Evolutionary conservation across 805 yeast species (phyloP), one percentile per base, ranked within the genome.

Genomic region (Nakazawaea ernobii): DNA sequence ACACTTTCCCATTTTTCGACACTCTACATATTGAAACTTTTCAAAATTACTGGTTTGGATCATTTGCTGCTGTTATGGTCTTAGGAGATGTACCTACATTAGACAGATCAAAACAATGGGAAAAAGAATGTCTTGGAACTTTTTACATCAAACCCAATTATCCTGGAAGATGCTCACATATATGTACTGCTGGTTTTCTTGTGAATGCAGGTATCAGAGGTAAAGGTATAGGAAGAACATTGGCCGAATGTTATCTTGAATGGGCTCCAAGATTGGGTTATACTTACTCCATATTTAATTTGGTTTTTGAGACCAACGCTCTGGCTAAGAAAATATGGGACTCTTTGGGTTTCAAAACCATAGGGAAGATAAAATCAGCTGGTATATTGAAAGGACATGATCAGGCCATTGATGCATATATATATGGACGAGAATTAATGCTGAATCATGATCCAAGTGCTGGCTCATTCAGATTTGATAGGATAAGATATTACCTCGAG

Each of bases 221-320:
- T 26, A 87, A 86, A 61, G 96, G 97, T 4, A 87, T 94, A 27
- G 99, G 98, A 5, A 71, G 84, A 47, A 85, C 94, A 0, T 63
- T 94, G 52, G 82, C 86, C 14, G 95, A 89, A 57, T 84, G 95
- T 56, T 88, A 80, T 56, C 62, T 91, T 24, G 88, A 84, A 50
- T 94, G 98, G 98, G 89, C 97, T 1, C 92, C 92, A 11, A 73
- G 81, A 52, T 69, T 94, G 36, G 97, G 97, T 4, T 92, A 86
- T 64, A 86, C 92, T 0, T 86, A 89, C 53, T 77, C 87, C 6
- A 77, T 86, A 52, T 86, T 94, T 67, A 89, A 90, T 53, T 69
- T 92, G 48, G 89, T 92, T 3, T 94, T 87, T 63, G 96, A 91
- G 54, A 83, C 95, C 3, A 94, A 94, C 60, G 80, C 78, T 15